These are phyloP conservation scores for Aureobasidium sp. DNA, from an alignment of 2,329 filamentous ascomycete species.

Conservation along the genomic window DNA sequence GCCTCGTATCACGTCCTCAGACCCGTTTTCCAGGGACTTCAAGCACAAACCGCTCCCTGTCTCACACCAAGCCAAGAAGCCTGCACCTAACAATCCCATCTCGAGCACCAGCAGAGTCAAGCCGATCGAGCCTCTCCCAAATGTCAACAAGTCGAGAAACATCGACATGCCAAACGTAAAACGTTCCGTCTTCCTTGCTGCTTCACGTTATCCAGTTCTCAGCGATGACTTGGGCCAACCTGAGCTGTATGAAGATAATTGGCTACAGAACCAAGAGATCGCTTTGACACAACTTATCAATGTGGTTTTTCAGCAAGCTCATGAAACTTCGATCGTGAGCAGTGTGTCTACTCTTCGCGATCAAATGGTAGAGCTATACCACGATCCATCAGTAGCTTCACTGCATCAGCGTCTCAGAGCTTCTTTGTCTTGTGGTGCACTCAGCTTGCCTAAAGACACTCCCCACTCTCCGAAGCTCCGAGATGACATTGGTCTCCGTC, in stretches of 20 bases:
- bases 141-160: constrained; percentile 9
- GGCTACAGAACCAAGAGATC: constrained; percentile 56
- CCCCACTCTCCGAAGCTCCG: constrained; percentile 41
- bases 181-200: constrained; percentile 20
- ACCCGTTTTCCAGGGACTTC: not conserved
- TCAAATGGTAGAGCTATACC: constrained; percentile 48
- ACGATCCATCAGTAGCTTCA: constrained; percentile 43
- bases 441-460: constrained; percentile 50
- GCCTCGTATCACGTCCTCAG: not conserved
- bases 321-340: constrained; percentile 23
- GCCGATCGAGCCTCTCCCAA: not conserved
- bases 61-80: not conserved
- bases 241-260: constrained; percentile 56
- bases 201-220: constrained; percentile 43
- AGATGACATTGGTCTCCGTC: constrained; percentile 52
- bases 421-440: constrained; percentile 50
- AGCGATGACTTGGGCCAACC: constrained; percentile 48
- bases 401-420: constrained; percentile 53
- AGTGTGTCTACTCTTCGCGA: constrained; percentile 32
- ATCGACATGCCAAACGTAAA: constrained; percentile 22
- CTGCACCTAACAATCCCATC: not conserved
- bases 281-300: constrained; percentile 56
- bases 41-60: not conserved
- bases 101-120: not conserved
- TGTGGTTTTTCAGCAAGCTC: constrained; percentile 42